Conservation (phyloP, 441 rosid genomes). For the Sinapis alba region DNA sequence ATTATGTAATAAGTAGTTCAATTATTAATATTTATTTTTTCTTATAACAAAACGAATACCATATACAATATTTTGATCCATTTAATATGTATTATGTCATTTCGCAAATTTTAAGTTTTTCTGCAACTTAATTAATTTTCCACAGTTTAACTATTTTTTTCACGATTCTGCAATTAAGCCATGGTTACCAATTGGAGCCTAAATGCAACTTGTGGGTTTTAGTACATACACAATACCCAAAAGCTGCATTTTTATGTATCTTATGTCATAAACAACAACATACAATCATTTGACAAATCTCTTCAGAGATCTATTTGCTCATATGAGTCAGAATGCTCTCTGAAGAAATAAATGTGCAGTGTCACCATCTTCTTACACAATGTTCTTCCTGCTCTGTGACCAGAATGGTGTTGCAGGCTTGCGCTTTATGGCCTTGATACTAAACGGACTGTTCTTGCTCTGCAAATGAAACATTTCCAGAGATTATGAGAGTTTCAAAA, state of each 20-base stretch:
- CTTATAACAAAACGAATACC: too few species aligned
- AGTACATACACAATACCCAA: conserved; percentile 20
- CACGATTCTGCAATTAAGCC: too few species aligned
- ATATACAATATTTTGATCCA: too few species aligned
- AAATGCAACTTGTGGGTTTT: conserved; percentile 23
- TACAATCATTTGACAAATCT: conserved; percentile 24
- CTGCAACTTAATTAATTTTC: too few species aligned
- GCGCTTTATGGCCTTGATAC: conserved; percentile 70
- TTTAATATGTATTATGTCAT: too few species aligned
- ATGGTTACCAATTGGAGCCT: too few species aligned
- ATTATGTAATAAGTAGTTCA: too few species aligned
- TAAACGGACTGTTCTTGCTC: conserved; percentile 81
- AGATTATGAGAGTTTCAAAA: neutral
- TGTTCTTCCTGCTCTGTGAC: conserved; percentile 55
- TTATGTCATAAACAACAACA: conserved; percentile 34
- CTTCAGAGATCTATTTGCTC: conserved; percentile 18
- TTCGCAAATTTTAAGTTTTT: too few species aligned
- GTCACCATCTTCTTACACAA: conserved; percentile 30
- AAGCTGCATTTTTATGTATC: conserved; percentile 21
- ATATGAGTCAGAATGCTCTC: conserved; percentile 20
- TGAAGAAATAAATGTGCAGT: conserved; percentile 15
- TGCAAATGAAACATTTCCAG: conserved; percentile 38
- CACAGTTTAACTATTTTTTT: too few species aligned
- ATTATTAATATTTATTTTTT: too few species aligned
- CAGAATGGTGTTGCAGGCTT: conserved; percentile 70